A percentile compares a stretch with the other conserved stretches of the same genome.
phyloP scores from a whole-genome alignment of 2,329 filamentous ascomycete species.

The Phialophora macrospora region DNA sequence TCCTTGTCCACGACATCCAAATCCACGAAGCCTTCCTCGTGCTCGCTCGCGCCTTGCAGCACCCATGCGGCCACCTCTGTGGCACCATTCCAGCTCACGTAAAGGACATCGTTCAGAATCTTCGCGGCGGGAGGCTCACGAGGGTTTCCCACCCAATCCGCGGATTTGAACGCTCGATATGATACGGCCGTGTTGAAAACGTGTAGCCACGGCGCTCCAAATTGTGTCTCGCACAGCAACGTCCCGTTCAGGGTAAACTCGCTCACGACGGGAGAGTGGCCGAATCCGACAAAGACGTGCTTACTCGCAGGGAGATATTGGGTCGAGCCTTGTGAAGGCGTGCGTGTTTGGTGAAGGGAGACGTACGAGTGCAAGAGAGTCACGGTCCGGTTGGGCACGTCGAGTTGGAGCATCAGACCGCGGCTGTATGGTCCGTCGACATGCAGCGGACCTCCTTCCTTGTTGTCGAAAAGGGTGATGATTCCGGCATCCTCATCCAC shows the following conservation, averaged over 20 bases:
- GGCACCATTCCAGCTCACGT: slow-evolving; percentile 55
- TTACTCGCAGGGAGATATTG: slow-evolving; percentile 47
- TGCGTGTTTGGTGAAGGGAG: slow-evolving; percentile 46
- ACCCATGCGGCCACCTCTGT: slow-evolving; percentile 45
- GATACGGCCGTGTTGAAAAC: slow-evolving; percentile 51
- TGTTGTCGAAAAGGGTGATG: slow-evolving; percentile 50
- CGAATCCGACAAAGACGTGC: slow-evolving; percentile 57
- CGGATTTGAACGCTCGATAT: slow-evolving; percentile 59
- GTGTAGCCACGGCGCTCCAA: slow-evolving; percentile 48
- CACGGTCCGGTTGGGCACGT: slow-evolving; percentile 52
- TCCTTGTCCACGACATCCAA: slow-evolving; percentile 33
- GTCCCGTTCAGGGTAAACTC: slow-evolving; percentile 50
- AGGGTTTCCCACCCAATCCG: slow-evolving; percentile 58
- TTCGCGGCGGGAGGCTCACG: slow-evolving; percentile 40
- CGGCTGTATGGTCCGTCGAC: slow-evolving; percentile 45
- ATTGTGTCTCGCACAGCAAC: slow-evolving; percentile 59
- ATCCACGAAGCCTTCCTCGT: slow-evolving; percentile 23
- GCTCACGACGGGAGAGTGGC: slow-evolving; percentile 56
- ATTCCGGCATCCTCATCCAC: slow-evolving; percentile 39
- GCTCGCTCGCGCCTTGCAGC: slow-evolving; percentile 26
- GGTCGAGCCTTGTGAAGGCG: slow-evolving; percentile 50
- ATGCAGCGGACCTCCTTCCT: slow-evolving; percentile 36
- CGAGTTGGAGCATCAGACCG: slow-evolving; percentile 52
- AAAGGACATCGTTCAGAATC: slow-evolving; percentile 43
- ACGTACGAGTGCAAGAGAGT: slow-evolving; percentile 48